Evolutionary conservation across 345 rosid genomes (phyloP), one percentile per base, ranked within the genome.

Genomic region (Barbarea vulgaris): DNA sequence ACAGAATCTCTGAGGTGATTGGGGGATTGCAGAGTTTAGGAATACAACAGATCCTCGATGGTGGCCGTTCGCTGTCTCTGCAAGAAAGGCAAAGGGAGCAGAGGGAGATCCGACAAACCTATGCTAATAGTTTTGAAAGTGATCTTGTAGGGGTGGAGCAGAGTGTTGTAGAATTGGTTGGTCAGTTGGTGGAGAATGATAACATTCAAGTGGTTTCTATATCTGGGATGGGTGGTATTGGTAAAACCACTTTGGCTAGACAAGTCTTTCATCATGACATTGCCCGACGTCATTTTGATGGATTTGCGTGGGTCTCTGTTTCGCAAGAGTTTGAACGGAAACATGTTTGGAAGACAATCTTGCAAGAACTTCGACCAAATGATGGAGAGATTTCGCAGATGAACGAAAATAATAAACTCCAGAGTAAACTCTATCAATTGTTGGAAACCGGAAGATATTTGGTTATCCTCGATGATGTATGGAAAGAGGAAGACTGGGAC

Each of bases 201-300:
- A 51, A 70, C 2, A 25, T n/a, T 15, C 42, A 46, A 14, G 69
- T 74, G 25, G 76, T 84, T 25, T 68, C 80, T 0, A 68, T 86
- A 10, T 59, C 73, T 11, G 88, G 90, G 17, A 84, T 84, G 87
- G 85, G 86, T 0, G 90, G 87, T 19, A 65, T 83, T 17, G 87
- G 87, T 4, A 86, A 83, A 69, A 86, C 88, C 3, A 51, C 90
- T 6, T 63, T 86, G 0, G 86, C 86, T 0, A 79, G 19, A 51
- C 74, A 74, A 41, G 50, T 84, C 0, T 47, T 70, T n/a, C 24
- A 74, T 39, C 77, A 69, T 33, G 8, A 15, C 7, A n/a, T 30
- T 0, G 60, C 81, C 2, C 68, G 77, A 52, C 41, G 42, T 44
- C 57, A 24, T 25, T 86, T 81, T 11, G 73, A 73, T 0, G 37